Percentiles rank a stretch among this genome's conserved stretches.
These are phyloP conservation scores for Tetrapisispora taiwanensis DNA, from an alignment of 805 yeast species.

Conservation along the genomic window DNA sequence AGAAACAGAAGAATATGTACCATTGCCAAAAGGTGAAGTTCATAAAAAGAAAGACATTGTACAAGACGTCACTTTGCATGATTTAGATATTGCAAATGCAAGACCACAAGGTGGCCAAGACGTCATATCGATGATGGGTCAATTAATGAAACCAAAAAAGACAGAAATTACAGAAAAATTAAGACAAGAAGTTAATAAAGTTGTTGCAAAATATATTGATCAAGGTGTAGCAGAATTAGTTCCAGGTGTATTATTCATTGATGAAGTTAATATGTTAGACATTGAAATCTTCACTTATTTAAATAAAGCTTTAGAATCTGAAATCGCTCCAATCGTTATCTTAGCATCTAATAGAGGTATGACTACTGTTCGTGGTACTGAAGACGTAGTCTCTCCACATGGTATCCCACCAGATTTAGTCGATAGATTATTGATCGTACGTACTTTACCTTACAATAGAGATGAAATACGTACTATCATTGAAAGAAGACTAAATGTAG, in stretches of 20 bases:
- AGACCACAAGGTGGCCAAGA: constrained; percentile 97
- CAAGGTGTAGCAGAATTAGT: constrained; percentile 97
- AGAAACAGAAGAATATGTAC: constrained; percentile 97
- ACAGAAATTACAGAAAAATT: constrained; percentile 95
- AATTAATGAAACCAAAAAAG: constrained; percentile 87
- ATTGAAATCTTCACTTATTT: constrained; percentile 93
- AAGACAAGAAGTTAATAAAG: constrained; percentile 88
- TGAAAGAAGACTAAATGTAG: constrained; percentile 71
- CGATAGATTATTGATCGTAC: constrained; percentile 82
- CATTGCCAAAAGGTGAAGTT: constrained; percentile 97
- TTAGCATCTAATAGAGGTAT: constrained; percentile 94
- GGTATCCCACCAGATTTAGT: constrained; percentile 93
- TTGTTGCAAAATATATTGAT: constrained; percentile 90
- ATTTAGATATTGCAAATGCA: constrained; percentile 91
- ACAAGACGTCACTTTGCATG: constrained; percentile 94
- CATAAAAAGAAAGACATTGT: constrained; percentile 97
- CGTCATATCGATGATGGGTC: constrained; percentile 93
- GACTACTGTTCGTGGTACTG: constrained; percentile 86
- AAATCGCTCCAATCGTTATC: constrained; percentile 89
- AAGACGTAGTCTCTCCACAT: constrained; percentile 79
- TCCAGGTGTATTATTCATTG: constrained; percentile 96
- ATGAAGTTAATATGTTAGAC: constrained; percentile 97
- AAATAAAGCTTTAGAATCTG: constrained; percentile 85
- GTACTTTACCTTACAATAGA: constrained; percentile 79
- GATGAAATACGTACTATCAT: constrained; percentile 78